Evolutionary conservation across 1,284 basidiomycete species (phyloP), one percentile per base, ranked within the genome.

Genomic region (Ceratorhiza oryzae-sativae): DNA sequence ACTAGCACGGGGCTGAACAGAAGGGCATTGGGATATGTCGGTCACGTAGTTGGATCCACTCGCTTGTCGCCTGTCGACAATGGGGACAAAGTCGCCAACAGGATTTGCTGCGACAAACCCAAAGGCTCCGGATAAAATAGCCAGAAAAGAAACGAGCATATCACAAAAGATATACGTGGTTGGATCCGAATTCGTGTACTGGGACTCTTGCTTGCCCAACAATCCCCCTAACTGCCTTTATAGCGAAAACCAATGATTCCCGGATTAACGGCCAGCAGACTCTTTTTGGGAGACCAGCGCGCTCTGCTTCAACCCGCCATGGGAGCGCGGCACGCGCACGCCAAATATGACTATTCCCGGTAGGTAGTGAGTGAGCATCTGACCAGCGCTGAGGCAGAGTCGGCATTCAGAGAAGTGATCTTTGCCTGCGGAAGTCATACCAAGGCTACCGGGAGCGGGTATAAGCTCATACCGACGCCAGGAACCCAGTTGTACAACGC

Each of bases 1-100:
- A 36, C 62, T 20, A 2, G 51, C n/a, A 25, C 71, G 39, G 12
- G 73, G 71, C 23, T 42, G 5, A 25, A 74, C 39, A 0, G 55
- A 30, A 15, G 73, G 73, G 51, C 73, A 74, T n/a, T 72, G 53
- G 53, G 71, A 53, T 34, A 74, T 70, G 41, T 74, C 65, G 18
- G 71, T 65, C 25, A 74, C 71, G 25, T 56, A 74, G 6, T 25
- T 68, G 13, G 53, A 55, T 23, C 36, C 34, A 27, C 53, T 41
- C 13, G 41, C 12, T 56, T 68, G 65, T 30, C 65, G 65, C 25
- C 46, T 68, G 15, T 32, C 53, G 5, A 46, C 20, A 45, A 23
- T 15, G n/a, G 4, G 10, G 41, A 8, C n/a, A n/a, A 45, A 25
- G 20, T 42, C 20, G 23, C 30, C 41, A 23, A 68, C n/a, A 41